Evolutionary conservation across 2,329 filamentous ascomycete species (phyloP), one percentile per base, ranked within the genome.

Genomic region (Xylariaceae sp.): DNA sequence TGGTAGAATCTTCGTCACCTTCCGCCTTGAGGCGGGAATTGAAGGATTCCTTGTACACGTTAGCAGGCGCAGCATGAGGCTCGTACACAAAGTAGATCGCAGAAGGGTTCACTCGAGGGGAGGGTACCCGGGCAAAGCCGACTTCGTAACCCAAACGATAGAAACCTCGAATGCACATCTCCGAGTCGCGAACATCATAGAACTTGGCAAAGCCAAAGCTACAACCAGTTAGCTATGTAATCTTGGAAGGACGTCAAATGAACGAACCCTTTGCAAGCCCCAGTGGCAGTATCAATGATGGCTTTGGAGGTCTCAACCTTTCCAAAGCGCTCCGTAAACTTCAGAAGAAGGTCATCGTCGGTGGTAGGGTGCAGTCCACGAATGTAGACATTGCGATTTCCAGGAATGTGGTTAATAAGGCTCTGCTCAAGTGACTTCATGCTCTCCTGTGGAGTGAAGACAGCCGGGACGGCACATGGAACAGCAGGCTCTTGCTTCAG

Each of bases 171-270:
- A 98, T 98, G 64, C 93, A 97, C 60, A 89, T 86, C 69, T 97
- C 90, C 11, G 93, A 95, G 52, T 96, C 84, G 41, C 84, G 82
- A 49, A 87, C 86, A 54, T 87, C 85, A 63, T 79, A 86, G 64
- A 95, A 98, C 66, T 96, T 95, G 64, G 95, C 91, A 62, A 98
- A 98, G 4, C 93, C 93, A 61, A 97, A 98, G 12, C 93, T 97
- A 7, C 2, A 9, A 50, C 71, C 44, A 70, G 60, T 44, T 47
- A 34, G 37, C n/a, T 19, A 38, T 29, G 46, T 32, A 37, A 44
- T 13, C 12, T 34, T n/a, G 11, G 34, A 34, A 13, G 19, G 19
- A 34, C 9, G 19, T 13, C 2, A 41, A 33, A 35, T 11, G 8
- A 16, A 68, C 76, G 57, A 69, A 95, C 93, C 93, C 93, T 70